Evolutionary conservation across 371 early-diverging fungal genomes (phyloP), one percentile per base, ranked within the genome.

Genomic region (Mucor lusitanicus): DNA sequence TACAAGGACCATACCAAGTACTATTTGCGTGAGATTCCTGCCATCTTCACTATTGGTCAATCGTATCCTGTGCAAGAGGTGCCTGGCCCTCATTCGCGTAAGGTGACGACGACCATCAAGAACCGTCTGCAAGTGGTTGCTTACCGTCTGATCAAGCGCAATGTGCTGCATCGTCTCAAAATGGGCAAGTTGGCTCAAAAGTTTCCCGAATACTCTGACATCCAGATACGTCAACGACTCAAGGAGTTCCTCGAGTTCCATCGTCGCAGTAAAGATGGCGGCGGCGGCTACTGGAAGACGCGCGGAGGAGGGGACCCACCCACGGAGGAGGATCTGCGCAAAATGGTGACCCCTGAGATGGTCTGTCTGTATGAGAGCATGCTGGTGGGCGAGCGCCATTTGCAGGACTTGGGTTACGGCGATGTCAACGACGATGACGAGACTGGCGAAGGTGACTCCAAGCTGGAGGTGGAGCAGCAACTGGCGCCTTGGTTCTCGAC

Each of bases 281-380:
- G 80, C 35, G 93, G 94, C 25, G 96, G 95, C 19, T 92, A 93
- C 72, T 99, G 98, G 98, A 91, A 94, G 60, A 80, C 97, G 44
- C 95, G 97, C 74, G 89, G 85, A n/a, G 86, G 74, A 7, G 85
- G 90, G 12, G 82, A 89, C 3, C 77, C 99, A 5, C 97, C 97
- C 0, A 80, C 76, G 53, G 99, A 99, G 78, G 98, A 99, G 61
- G 97, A 98, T 40, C 74, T 99, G 33, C 86, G 95, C 50, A 95
- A 95, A 70, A 85, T 98, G 78, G 90, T 99, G 0, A 97, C 98
- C n/a, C 99, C 99, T 9, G 99, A 99, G 76, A 96, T 95, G 91
- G 89, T 99, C 25, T 99, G 99, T 79, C 80, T 97, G 61, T 95
- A 94, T 70, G 98, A 99, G 77, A 95, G 96, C 74, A 99, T 97